Evolutionary conservation across 2,329 filamentous ascomycete species (phyloP), one percentile per base, ranked within the genome.

Genomic region (Beauveria australis): DNA sequence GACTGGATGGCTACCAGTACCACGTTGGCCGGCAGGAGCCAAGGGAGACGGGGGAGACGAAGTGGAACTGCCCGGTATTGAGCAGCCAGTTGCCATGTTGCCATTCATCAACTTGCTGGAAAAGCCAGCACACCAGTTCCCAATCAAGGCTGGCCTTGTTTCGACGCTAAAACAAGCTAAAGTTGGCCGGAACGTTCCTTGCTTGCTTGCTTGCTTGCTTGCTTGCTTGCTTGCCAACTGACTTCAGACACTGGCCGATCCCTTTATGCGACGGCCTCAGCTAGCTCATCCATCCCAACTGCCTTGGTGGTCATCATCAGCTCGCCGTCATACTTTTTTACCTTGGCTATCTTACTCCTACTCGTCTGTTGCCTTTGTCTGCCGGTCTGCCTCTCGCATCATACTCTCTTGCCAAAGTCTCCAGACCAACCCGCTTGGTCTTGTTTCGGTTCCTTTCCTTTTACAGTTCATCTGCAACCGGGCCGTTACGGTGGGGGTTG

Each of bases 151-250:
- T 52, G 14, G 33, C 24, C 10, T 2, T 44, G 12, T 37, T 52
- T 59, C 6, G 56, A 43, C 47, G 56, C 56, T 59, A 53, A 53
- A 44, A 12, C 22, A 59, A 53, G 37, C 56, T 37, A 51, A 46
- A 22, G 56, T 37, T 19, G 16, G 48, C 37, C 44, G 56, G 47
- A 59, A 4, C 43, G 47, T 14, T 43, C 30, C 54, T 48, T 47
- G 46, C 24, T 28, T 22, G 22, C 22, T 3, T 16, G 24, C 5
- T 10, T 28, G 24, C 26, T 22, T 22, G 22, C 54, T 48, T 47
- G 46, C 24, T 28, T 22, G 22, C 22, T 22, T 16, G 24, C 5
- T n/a, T 28, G 24, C 26, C 41, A 24, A 37, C 33, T 5, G 33
- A 37, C 33, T 37, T 37, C 33, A 37, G 33, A 14, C 33, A 37